Evolutionary conservation across 2,329 filamentous ascomycete species (phyloP).

Genomic region (Verticillium klebahnii): DNA sequence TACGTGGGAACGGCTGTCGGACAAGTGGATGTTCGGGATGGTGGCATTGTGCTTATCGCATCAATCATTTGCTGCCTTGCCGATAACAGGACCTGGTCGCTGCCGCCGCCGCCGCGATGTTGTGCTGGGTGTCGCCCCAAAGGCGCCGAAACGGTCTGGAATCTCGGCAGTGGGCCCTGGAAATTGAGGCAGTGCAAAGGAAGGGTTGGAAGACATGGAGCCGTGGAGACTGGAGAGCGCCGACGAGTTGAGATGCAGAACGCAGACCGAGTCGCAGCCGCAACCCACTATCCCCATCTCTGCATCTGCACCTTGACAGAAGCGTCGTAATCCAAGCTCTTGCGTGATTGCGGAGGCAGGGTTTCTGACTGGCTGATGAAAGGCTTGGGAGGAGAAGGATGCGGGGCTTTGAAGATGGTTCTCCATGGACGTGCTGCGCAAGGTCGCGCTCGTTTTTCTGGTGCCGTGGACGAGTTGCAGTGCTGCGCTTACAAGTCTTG

Average conservation of each 20-base stretch:
- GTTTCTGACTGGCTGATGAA: background rate
- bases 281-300: background rate
- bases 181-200: conserved; percentile 2
- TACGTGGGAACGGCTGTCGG: background rate
- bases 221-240: background rate
- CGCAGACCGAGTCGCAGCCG: background rate
- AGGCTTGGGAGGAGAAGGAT: background rate
- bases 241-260: background rate
- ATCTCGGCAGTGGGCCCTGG: conserved; percentile 2
- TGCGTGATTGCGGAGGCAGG: conserved; percentile 5
- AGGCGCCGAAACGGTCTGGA: background rate
- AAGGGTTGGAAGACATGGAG: background rate
- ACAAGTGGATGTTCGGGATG: background rate
- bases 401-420: background rate
- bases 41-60: background rate
- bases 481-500: background rate
- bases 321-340: conserved; percentile 3
- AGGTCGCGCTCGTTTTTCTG: background rate
- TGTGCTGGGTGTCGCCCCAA: background rate
- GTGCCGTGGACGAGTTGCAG: background rate
- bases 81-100: background rate
- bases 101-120: background rate
- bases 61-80: background rate
- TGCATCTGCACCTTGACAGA: conserved; percentile 1
- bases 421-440: background rate